Percentiles rank a stretch among this genome's conserved stretches.
Conservation (phyloP, 805 yeast species). For the Dipodascus albidus region DNA sequence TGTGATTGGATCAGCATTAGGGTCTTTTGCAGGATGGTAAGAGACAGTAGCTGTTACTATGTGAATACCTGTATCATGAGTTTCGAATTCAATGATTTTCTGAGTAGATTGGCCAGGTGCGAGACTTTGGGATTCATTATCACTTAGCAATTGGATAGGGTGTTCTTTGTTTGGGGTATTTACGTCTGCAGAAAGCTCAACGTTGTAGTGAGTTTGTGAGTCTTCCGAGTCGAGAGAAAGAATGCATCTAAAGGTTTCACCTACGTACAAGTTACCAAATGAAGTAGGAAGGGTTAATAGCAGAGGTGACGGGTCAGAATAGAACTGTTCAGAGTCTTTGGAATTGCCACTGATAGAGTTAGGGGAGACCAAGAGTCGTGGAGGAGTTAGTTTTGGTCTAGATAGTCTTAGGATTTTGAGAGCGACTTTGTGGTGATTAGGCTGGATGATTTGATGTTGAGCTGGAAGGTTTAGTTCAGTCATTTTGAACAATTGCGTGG, state of each 20-base stretch:
- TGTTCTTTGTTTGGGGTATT: constrained; percentile 6
- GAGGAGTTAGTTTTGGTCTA: constrained; percentile 18
- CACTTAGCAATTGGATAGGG: constrained; percentile 4
- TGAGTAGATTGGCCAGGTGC: constrained; percentile 5
- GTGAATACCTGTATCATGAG: constrained; percentile 20
- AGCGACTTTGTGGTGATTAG: constrained; percentile 5
- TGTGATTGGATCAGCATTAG: constrained; percentile 9
- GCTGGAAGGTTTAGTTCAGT: neutral
- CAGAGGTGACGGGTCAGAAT: constrained; percentile 3
- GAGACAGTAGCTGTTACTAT: constrained; percentile 15
- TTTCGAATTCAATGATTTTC: constrained; percentile 15
- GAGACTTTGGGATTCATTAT: constrained; percentile 2
- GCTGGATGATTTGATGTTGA: neutral
- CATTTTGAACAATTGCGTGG: neutral
- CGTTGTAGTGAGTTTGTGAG: neutral
- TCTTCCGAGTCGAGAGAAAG: neutral
- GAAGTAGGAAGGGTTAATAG: constrained; percentile 17
- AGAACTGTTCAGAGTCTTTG: constrained; percentile 1
- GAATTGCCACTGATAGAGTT: neutral
- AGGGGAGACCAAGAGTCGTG: constrained; percentile 11
- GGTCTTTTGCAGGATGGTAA: constrained; percentile 8
- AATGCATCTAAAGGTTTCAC: constrained; percentile 4
- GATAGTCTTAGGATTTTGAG: constrained; percentile 23
- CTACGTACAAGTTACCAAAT: constrained; percentile 18
- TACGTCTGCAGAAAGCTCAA: constrained; percentile 11